Base-by-base conservation (phyloP, 1,139 yeast species). In the Candida tropicalis region DNA sequence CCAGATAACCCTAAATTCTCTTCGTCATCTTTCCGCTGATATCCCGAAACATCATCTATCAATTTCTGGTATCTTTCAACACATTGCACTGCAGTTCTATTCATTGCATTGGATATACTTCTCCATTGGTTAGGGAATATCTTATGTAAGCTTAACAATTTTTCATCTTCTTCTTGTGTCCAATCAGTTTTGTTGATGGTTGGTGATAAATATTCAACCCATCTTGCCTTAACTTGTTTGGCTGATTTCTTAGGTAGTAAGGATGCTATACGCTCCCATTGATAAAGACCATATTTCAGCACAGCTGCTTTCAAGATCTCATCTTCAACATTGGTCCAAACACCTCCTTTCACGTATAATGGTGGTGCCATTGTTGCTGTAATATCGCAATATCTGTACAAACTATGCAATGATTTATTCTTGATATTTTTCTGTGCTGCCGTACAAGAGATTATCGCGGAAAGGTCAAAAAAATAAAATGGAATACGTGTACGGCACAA, bases 41-140 rank as follows among this genome's bases (percentile, higher is more conserved):
- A 35, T 4, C 50, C 54, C 3, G 62, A 60, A 3, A 75, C 79
- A 40, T 77, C 85, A 45, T 83, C 87, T n/a, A 90, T 60, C 24
- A 93, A 70, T 50, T 75, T 76, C 57, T 87, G 95, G 58, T 89
- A 93, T 47, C 98, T 67, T 52, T 90, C 96, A n/a, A 87, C 80
- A 64, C 96, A 89, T 48, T 84, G 88, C 11, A 89, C 82, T 0
- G 97, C 93, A 0, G 98, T 87, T 44, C 97, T 70, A 0, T 93
- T 95, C 62, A 91, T 70, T 9, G 84, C 63, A 5, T 88, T 82
- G 1, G 96, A 87, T 24, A 93, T 87, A 2, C 95, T 83, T 39
- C 96, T 75, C 99, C 99, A 93, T 64, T 91, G 98, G 47, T 91
- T 90, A 2, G 98, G 98, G 57, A 91, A 69, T 25, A 83, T 61